phyloP scores from a whole-genome alignment of 495 filamentous ascomycete species.

The Aspergillus steynii region DNA sequence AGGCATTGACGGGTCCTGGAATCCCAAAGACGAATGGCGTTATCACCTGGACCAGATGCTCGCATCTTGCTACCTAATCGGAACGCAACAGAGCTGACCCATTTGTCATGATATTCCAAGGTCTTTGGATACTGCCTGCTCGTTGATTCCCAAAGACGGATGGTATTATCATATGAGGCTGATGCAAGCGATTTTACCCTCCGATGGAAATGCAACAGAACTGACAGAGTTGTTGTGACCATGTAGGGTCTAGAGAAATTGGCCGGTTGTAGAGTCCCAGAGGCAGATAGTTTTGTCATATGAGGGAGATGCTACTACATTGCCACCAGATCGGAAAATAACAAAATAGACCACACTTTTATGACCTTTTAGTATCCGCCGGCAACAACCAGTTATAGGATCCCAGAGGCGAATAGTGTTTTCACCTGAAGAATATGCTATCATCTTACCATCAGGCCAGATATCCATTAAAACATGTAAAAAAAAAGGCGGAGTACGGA shows the following conservation, averaged over 20 bases:
- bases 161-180: neutral
- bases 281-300: neutral
- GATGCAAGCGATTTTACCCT: neutral
- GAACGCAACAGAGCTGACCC: neutral
- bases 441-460: neutral
- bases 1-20: neutral
- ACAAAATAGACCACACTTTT: neutral
- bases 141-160: neutral
- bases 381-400: neutral
- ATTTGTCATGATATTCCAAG: neutral
- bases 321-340: neutral
- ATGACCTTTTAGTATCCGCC: neutral
- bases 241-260: neutral
- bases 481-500: too few species aligned
- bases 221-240: neutral
- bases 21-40: neutral
- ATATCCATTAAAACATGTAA: neutral
- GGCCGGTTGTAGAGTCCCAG: neutral
- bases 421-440: neutral
- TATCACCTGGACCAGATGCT: neutral
- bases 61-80: neutral
- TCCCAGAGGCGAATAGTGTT: neutral
- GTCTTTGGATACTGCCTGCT: neutral
- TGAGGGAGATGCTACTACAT: neutral
- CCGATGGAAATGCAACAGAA: neutral